Evolutionary conservation across 2,329 filamentous ascomycete species (phyloP).

Genomic region (Alternaria tenuissima): DNA sequence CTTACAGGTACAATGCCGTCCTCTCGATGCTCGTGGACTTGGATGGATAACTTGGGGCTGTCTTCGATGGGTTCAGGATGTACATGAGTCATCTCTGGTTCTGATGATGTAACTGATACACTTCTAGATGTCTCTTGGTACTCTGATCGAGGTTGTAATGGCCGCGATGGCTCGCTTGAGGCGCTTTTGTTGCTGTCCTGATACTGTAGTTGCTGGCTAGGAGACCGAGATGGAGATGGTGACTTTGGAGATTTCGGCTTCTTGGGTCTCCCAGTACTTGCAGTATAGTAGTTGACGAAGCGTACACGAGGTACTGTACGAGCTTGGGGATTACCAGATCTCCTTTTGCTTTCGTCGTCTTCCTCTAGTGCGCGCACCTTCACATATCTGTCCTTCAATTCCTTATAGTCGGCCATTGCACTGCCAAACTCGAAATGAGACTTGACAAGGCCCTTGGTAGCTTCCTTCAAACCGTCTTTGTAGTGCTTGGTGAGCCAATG

Average conservation of each 20-base stretch:
- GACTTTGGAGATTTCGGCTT: constrained; percentile 56
- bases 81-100: constrained; percentile 24
- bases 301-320: constrained; percentile 65
- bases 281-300: constrained; percentile 90
- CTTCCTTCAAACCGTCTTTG: constrained; percentile 71
- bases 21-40: constrained; percentile 57
- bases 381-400: constrained; percentile 74
- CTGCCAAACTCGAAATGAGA: constrained; percentile 86
- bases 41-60: constrained; percentile 57
- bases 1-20: constrained; percentile 43
- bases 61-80: constrained; percentile 17
- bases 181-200: constrained; percentile 8
- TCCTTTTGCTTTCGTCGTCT: constrained; percentile 60
- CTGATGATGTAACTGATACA: constrained; percentile 19
- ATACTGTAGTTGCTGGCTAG: constrained; percentile 14
- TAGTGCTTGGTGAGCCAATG: constrained; percentile 86
- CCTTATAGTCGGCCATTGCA: constrained; percentile 78
- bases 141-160: not conserved
- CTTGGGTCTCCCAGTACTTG: constrained; percentile 76
- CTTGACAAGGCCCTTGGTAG: constrained; percentile 75
- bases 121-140: constrained; percentile 15
- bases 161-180: not conserved
- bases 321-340: constrained; percentile 38
- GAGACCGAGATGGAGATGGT: constrained; percentile 29
- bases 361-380: constrained; percentile 76